Evolutionary conservation across 1,284 basidiomycete genomes (phyloP).

Genomic region (Hemileia vastatrix): DNA sequence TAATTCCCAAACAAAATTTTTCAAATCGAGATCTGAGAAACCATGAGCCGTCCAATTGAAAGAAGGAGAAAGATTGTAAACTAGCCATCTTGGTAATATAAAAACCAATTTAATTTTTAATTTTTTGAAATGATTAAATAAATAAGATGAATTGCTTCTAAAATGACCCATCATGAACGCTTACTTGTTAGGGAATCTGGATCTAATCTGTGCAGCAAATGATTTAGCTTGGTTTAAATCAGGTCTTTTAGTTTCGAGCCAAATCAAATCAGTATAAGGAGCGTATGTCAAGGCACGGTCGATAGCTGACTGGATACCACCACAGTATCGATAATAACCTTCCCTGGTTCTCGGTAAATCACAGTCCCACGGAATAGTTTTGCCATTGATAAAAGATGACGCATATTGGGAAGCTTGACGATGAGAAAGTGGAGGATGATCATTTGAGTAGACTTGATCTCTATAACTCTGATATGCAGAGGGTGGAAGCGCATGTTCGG

Average conservation of each 20-base stretch:
- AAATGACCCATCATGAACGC: not conserved
- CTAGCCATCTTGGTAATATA: conserved; percentile 63
- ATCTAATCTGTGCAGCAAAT: conserved; percentile 67
- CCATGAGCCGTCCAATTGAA: conserved; percentile 86
- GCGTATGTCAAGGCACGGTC: conserved; percentile 69
- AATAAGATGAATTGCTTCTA: too few species aligned
- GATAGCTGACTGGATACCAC: conserved; percentile 72
- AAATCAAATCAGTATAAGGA: conserved; percentile 44
- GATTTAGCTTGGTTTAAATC: conserved; percentile 66
- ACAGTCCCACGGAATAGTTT: conserved; percentile 70
- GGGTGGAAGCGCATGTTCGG: conserved; percentile 32
- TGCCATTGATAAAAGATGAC: too few species aligned
- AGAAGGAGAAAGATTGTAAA: conserved; percentile 85
- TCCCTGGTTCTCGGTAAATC: conserved; percentile 75
- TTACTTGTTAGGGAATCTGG: conserved; percentile 53
- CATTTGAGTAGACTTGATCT: conserved; percentile 41
- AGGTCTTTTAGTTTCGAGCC: conserved; percentile 75
- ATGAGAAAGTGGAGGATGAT: not conserved
- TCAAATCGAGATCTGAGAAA: conserved; percentile 60
- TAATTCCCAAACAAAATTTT: conserved; percentile 82
- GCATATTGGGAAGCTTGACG: too few species aligned
- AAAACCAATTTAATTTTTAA: too few species aligned
- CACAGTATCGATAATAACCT: conserved; percentile 79
- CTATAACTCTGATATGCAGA: not conserved
- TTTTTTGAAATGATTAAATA: too few species aligned